A percentile compares a stretch with the other conserved stretches of the same genome.
Conservation (phyloP, 495 filamentous ascomycete genomes). For the Terfezia claveryi region DNA sequence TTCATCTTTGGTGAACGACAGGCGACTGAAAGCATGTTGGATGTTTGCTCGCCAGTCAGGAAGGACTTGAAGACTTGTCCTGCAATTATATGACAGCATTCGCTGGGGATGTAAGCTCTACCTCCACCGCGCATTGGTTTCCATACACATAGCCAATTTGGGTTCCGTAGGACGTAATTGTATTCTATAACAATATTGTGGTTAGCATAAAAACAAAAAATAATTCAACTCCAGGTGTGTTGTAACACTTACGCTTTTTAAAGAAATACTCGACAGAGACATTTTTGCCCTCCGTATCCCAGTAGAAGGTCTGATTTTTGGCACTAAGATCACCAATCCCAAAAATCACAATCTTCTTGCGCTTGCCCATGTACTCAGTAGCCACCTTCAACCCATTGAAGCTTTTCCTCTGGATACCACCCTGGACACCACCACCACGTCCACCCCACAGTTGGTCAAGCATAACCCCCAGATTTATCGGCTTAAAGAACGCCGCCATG, state of each 20-base stretch:
- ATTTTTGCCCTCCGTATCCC: conserved; percentile 3
- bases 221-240: not conserved
- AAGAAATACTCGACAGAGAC: not conserved
- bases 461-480: not conserved
- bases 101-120: conserved; percentile 8
- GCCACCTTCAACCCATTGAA: conserved; percentile 7
- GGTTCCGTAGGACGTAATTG: too few relatives aligned
- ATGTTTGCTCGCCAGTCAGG: conserved; percentile 16
- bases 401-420: conserved; percentile 8
- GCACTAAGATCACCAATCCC: conserved; percentile 6
- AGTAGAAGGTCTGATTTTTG: conserved; percentile 9
- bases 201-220: not conserved
- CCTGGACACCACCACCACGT: not conserved
- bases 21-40: conserved; percentile 11
- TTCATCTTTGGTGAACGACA: conserved; percentile 12
- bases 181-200: too few relatives aligned
- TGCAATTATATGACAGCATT: conserved; percentile 10
- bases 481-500: conserved; percentile 21
- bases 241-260: not conserved
- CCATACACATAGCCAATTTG: too few relatives aligned
- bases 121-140: not conserved
- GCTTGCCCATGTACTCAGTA: conserved; percentile 1
- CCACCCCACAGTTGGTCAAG: not conserved
- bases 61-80: conserved; percentile 12
- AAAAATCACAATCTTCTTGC: conserved; percentile 4